Evolutionary conservation across 2,329 filamentous ascomycete species (phyloP).

Genomic region (Alternaria sp.): DNA sequence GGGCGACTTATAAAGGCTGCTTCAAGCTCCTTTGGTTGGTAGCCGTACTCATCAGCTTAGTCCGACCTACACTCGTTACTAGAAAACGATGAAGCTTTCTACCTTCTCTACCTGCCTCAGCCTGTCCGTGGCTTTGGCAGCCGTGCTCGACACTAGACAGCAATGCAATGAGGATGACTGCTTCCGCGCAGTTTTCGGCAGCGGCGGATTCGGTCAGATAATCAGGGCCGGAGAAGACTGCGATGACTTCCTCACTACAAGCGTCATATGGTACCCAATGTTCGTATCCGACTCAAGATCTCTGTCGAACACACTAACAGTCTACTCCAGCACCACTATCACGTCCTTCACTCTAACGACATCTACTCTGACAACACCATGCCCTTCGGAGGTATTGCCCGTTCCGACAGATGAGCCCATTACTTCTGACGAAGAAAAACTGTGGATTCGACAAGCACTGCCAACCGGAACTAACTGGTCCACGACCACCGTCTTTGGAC

Average conservation of each 20-base stretch:
- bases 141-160: conserved; percentile 25
- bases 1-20: conserved; percentile 6
- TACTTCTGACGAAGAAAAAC: background rate
- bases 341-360: conserved; percentile 14
- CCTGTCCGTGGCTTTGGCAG: conserved; percentile 18
- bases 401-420: background rate
- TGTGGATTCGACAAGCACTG: conserved; percentile 13
- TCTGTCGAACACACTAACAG: background rate
- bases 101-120: conserved; percentile 12
- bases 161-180: conserved; percentile 32
- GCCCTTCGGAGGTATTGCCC: conserved; percentile 2
- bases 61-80: conserved; percentile 1
- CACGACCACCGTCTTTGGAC: conserved; percentile 23
- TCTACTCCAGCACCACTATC: conserved; percentile 8
- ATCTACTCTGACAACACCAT: conserved; percentile 14
- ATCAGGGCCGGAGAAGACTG: conserved; percentile 27
- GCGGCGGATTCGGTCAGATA: conserved; percentile 16
- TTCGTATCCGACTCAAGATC: conserved; percentile 8
- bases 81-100: conserved; percentile 33
- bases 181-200: conserved; percentile 32
- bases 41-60: background rate
- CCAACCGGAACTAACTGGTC: conserved; percentile 10
- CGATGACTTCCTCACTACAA: conserved; percentile 32
- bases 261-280: conserved; percentile 31
- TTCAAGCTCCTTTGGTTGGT: background rate